A percentile compares a stretch with the other conserved stretches of the same genome.
phyloP scores from a whole-genome alignment of 2,329 filamentous ascomycete genomes.

The Fusarium sp. region DNA sequence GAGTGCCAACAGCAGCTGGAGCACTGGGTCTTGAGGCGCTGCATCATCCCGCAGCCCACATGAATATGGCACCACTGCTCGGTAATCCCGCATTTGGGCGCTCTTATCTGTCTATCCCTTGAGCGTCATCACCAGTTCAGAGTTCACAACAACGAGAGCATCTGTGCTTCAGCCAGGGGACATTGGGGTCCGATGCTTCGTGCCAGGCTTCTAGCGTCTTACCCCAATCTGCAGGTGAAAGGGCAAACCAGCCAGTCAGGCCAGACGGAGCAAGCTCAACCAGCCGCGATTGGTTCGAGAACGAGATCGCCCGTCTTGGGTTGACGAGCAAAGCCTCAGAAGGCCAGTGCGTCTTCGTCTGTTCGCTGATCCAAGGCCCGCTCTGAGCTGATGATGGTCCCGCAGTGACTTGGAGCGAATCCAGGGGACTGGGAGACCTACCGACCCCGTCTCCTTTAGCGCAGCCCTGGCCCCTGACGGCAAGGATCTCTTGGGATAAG shows the following conservation, averaged over 20 bases:
- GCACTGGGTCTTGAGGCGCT: neutral
- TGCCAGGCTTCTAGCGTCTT: slow-evolving; percentile 39
- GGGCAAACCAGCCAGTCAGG: slow-evolving; percentile 17
- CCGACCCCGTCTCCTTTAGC: slow-evolving; percentile 27
- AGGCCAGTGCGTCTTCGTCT: slow-evolving; percentile 24
- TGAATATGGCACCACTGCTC: slow-evolving; percentile 12
- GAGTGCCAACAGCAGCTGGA: neutral
- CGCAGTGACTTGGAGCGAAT: slow-evolving; percentile 28
- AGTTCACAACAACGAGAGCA: slow-evolving; percentile 3
- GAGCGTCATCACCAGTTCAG: slow-evolving; percentile 8
- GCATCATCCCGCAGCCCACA: neutral
- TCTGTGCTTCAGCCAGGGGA: slow-evolving; percentile 7
- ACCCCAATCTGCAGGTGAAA: slow-evolving; percentile 35
- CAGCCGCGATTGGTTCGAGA: slow-evolving; percentile 23
- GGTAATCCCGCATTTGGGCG: slow-evolving; percentile 15
- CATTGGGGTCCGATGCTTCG: slow-evolving; percentile 23
- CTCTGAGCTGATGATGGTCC: slow-evolving; percentile 32
- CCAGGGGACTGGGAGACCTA: slow-evolving; percentile 36
- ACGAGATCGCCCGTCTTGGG: slow-evolving; percentile 21
- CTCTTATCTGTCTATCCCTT: neutral
- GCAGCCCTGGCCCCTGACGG: slow-evolving; percentile 16
- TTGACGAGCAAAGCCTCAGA: slow-evolving; percentile 27
- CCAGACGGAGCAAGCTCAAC: slow-evolving; percentile 14
- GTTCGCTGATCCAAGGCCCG: slow-evolving; percentile 29
- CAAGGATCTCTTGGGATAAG: slow-evolving; percentile 20